Conservation (phyloP, 2,329 filamentous ascomycete genomes). For the Fusarium acutatum region DNA sequence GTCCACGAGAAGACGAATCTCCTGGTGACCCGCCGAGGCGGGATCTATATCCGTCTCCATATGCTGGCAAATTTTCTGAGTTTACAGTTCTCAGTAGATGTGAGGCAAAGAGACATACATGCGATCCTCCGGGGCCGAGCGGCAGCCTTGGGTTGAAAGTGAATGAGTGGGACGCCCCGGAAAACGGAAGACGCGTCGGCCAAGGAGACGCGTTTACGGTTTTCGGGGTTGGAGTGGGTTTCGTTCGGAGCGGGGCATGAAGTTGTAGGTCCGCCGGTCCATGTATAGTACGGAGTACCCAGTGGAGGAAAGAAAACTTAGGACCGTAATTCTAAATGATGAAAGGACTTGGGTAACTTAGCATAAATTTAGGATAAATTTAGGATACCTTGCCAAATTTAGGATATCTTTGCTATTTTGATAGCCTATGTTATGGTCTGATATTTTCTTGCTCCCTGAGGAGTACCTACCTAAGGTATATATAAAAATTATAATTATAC, state of each 20-base stretch:
- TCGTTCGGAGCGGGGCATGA: conserved; percentile 14
- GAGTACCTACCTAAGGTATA: neutral
- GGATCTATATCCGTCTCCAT: conserved; percentile 40
- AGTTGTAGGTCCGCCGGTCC: neutral
- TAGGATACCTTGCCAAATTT: too few species aligned
- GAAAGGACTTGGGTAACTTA: neutral
- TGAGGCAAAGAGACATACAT: neutral
- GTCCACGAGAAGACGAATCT: conserved; percentile 48
- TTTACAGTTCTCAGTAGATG: neutral
- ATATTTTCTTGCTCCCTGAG: neutral
- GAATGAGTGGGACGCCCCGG: conserved; percentile 31
- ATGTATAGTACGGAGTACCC: neutral
- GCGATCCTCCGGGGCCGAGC: conserved; percentile 14
- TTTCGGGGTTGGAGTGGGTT: conserved; percentile 23
- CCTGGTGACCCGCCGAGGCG: conserved; percentile 41
- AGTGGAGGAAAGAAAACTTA: neutral
- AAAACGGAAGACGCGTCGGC: conserved; percentile 34
- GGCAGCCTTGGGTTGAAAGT: conserved; percentile 9
- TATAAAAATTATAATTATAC: neutral
- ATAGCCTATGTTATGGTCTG: neutral
- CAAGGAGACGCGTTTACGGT: conserved; percentile 27
- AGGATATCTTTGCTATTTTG: neutral
- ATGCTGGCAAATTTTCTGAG: neutral
- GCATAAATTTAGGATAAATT: neutral
- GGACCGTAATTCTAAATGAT: neutral